Percentiles rank a stretch among this genome's conserved stretches.
These are phyloP conservation scores for Fusarium austroafricanum DNA, from an alignment of 2,329 filamentous ascomycete genomes.

Conservation along the genomic window DNA sequence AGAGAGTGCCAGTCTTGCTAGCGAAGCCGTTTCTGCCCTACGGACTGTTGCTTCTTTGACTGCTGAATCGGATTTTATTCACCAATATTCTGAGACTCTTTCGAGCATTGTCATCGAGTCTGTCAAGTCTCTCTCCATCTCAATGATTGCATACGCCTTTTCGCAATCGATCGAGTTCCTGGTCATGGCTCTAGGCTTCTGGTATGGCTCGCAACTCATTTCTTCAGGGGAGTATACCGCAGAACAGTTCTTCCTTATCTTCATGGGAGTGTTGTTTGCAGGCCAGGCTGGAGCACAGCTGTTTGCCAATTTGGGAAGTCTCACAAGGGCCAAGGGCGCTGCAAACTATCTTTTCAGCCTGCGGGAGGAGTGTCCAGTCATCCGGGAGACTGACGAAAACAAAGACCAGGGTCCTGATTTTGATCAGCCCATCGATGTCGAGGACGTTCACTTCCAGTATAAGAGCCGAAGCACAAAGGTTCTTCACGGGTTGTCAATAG, in stretches of 20 bases:
- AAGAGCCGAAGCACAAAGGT: constrained; percentile 14
- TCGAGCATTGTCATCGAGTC: constrained; percentile 40
- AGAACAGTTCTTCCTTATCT: constrained; percentile 57
- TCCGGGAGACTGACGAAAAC: constrained; percentile 53
- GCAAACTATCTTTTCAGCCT: constrained; percentile 60
- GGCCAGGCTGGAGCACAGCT: constrained; percentile 48
- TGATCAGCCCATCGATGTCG: constrained; percentile 19
- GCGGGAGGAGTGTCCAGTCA: constrained; percentile 48
- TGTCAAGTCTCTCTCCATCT: constrained; percentile 9
- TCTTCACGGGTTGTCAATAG: constrained; percentile 15
- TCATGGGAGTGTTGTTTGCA: constrained; percentile 55
- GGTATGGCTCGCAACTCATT: constrained; percentile 45
- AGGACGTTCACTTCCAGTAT: constrained; percentile 25
- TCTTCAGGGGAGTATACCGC: constrained; percentile 52
- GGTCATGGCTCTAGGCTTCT: constrained; percentile 52
- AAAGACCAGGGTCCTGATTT: constrained; percentile 40
- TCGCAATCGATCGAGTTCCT: constrained; percentile 48
- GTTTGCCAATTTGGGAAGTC: constrained; percentile 55
- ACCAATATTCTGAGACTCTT: constrained; percentile 51
- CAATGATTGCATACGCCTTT: constrained; percentile 29
- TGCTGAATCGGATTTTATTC: constrained; percentile 51
- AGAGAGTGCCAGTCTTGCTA: constrained; percentile 57
- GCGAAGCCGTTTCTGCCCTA: constrained; percentile 59
- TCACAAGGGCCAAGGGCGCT: constrained; percentile 58
- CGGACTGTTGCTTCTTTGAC: constrained; percentile 57